These are phyloP conservation scores for Candida krabiensis DNA, from an alignment of 805 yeast species.

Conservation along the genomic window DNA sequence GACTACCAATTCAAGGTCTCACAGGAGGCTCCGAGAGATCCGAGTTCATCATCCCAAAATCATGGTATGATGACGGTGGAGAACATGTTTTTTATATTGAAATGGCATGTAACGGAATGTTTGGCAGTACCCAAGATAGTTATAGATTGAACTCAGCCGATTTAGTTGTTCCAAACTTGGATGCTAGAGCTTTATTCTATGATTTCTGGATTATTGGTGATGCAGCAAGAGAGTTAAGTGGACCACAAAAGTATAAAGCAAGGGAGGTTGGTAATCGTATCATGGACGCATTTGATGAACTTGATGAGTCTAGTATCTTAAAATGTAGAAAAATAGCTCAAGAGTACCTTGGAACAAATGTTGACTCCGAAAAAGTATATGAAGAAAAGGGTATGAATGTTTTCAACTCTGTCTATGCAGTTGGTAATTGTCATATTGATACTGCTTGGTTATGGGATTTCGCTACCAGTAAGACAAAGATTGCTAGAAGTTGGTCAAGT, in stretches of 20 bases:
- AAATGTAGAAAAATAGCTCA: conserved; percentile 68
- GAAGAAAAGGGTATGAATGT: conserved; percentile 38
- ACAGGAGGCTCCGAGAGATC: conserved; percentile 84
- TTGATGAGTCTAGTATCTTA: conserved; percentile 54
- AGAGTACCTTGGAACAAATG: conserved; percentile 61
- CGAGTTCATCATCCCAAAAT: conserved; percentile 65
- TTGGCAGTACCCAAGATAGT: conserved; percentile 61
- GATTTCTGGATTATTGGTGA: conserved; percentile 91
- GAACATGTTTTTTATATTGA: conserved; percentile 77
- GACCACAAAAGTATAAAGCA: conserved; percentile 85
- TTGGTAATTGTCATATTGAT: conserved; percentile 96
- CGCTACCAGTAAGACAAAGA: conserved; percentile 91
- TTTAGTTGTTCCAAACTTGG: conserved; percentile 74
- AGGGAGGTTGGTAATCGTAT: conserved; percentile 76
- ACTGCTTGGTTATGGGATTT: conserved; percentile 99
- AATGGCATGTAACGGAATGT: conserved; percentile 93
- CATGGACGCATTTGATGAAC: conserved; percentile 79
- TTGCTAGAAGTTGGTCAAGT: conserved; percentile 93
- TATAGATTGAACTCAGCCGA: conserved; percentile 73
- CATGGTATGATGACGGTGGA: conserved; percentile 44
- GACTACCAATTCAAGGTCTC: conserved; percentile 76
- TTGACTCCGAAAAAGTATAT: conserved; percentile 67
- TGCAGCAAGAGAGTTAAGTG: conserved; percentile 83
- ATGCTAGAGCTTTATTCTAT: conserved; percentile 71
- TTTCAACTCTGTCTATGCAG: conserved; percentile 66